Evolutionary conservation across 805 yeast species (phyloP).

Genomic region (Saccharomycopsis vini): DNA sequence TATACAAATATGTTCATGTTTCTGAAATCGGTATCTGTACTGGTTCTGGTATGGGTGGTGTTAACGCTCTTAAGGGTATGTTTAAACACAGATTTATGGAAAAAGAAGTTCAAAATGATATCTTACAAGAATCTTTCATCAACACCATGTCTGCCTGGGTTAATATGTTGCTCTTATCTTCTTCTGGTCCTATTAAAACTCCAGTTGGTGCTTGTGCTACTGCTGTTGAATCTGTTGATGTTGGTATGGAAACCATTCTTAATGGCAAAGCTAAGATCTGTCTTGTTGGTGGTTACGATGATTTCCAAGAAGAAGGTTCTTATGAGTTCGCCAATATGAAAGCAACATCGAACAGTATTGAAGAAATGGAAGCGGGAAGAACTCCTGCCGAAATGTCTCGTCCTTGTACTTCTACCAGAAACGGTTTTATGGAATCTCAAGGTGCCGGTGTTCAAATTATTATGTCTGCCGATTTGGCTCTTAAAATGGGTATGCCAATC

Average conservation of each 20-base stretch:
- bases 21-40: conserved; percentile 99
- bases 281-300: conserved; percentile 98
- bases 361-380: conserved; percentile 91
- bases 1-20: conserved; percentile 95
- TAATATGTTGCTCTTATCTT: conserved; percentile 90
- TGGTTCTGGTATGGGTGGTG: conserved; percentile 99
- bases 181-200: conserved; percentile 98
- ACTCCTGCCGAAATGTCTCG: conserved; percentile 98
- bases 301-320: conserved; percentile 98
- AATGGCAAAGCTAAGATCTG: conserved; percentile 93
- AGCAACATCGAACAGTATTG: conserved; percentile 86
- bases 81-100: conserved; percentile 91
- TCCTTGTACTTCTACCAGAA: conserved; percentile 92
- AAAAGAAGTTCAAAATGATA: conserved; percentile 92
- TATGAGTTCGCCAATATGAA: conserved; percentile 98
- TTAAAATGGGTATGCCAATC: conserved; percentile 98
- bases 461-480: conserved; percentile 90
- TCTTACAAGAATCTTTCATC: conserved; percentile 95
- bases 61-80: conserved; percentile 93
- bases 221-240: conserved; percentile 93
- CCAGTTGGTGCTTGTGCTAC: conserved; percentile 99
- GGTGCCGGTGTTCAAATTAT: conserved; percentile 98
- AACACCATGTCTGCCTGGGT: conserved; percentile 99
- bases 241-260: conserved; percentile 88
- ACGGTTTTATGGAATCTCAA: conserved; percentile 99